phyloP scores from a whole-genome alignment of 139 green algal species.

The Edaphochlamys debaryana region DNA sequence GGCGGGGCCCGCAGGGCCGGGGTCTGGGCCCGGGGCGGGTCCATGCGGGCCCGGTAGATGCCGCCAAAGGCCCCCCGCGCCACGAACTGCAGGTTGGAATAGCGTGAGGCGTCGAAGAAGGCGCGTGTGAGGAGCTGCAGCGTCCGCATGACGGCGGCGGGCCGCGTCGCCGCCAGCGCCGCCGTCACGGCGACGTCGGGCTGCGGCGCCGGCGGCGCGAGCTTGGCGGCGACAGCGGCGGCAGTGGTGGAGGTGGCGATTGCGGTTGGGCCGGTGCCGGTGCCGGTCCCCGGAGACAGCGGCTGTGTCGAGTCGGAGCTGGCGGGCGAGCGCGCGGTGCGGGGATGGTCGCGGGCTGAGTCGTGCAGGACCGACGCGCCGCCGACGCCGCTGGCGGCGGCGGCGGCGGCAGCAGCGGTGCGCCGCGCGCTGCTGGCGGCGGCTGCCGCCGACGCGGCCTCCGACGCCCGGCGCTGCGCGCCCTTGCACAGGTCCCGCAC shows the following conservation, averaged over 20 bases:
- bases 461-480: not conserved
- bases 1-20: not conserved
- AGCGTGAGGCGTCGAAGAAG: constrained; percentile 62
- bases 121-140: constrained; percentile 63
- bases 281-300: too few species aligned
- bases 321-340: too few species aligned
- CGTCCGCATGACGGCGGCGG: constrained; percentile 46
- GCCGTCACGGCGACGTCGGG: constrained; percentile 6
- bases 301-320: too few species aligned
- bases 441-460: not conserved
- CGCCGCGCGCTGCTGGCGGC: not conserved
- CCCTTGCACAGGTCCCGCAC: constrained; percentile 20
- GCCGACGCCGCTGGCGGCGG: not conserved
- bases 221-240: too few species aligned
- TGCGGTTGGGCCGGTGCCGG: not conserved
- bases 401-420: too few species aligned
- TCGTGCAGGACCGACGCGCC: not conserved
- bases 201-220: not conserved
- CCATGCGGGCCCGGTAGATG: constrained; percentile 62
- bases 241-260: not conserved
- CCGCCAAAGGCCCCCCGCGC: constrained; percentile 61
- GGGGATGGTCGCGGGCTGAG: not conserved
- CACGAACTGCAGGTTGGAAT: constrained; percentile 56
- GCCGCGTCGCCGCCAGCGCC: not conserved
- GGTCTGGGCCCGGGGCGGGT: not conserved